A percentile compares a stretch with the other conserved stretches of the same genome.
These are phyloP conservation scores for Syzygium grande DNA, from an alignment of 345 rosid species.

Conservation along the genomic window DNA sequence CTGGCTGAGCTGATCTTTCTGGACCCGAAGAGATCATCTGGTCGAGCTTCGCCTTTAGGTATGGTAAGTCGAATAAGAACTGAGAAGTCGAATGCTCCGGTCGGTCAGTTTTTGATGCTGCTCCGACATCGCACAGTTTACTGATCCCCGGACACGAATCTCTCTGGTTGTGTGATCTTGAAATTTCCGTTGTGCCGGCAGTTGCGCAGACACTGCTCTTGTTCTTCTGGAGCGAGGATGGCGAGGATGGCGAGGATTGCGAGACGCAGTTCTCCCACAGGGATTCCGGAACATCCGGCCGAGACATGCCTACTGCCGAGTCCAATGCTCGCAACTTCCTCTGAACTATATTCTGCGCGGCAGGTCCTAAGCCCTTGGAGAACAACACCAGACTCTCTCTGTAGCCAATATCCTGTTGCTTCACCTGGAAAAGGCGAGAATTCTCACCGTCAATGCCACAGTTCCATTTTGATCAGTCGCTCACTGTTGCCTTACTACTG, in stretches of 20 bases:
- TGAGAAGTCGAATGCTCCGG: background rate
- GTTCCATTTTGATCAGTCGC: background rate
- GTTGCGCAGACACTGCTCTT: background rate
- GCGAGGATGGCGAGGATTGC: background rate
- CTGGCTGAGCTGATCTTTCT: background rate
- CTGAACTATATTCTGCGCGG: conserved; percentile 28
- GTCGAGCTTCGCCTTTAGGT: conserved; percentile 22
- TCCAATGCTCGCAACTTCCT: conserved; percentile 17
- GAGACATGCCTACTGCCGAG: background rate
- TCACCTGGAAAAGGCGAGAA: conserved; percentile 15
- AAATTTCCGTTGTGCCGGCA: background rate
- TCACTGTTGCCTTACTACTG: background rate
- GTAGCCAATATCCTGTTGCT: conserved; percentile 23
- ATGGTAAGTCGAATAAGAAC: conserved; percentile 31
- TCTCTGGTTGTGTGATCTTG: background rate
- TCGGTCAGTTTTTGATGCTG: background rate
- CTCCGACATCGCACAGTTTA: background rate
- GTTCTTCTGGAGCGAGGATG: background rate
- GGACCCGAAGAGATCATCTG: background rate
- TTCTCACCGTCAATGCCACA: background rate
- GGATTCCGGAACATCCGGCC: background rate
- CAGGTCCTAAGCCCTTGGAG: conserved; percentile 42
- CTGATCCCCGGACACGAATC: background rate
- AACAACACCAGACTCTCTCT: conserved; percentile 32
- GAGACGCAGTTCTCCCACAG: background rate